Evolutionary conservation across 805 yeast species (phyloP).

Genomic region (Hanseniaspora pseudoguilliermondii): DNA sequence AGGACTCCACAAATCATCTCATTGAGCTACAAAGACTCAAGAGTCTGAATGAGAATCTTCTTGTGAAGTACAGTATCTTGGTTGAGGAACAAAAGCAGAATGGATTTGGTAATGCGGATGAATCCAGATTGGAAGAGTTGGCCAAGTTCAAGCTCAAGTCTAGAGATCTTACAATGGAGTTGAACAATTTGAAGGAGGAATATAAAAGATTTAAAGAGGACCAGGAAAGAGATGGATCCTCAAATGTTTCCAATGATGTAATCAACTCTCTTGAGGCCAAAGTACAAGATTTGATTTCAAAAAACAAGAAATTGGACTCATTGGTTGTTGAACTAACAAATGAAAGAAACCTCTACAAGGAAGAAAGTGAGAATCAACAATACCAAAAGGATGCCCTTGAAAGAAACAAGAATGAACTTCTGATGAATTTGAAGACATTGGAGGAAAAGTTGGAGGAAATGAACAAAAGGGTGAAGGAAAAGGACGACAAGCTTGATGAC

Average conservation of each 20-base stretch:
- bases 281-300: neutral
- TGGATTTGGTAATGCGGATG: constrained; percentile 21
- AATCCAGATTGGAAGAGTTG: constrained; percentile 20
- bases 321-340: constrained; percentile 1
- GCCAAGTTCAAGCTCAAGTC: constrained; percentile 12
- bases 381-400: constrained; percentile 13
- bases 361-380: constrained; percentile 15
- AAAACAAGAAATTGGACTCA: neutral
- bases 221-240: neutral
- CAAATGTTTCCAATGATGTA: neutral
- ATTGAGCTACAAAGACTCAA: constrained; percentile 6
- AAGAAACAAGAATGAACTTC: constrained; percentile 11
- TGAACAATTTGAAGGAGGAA: constrained; percentile 19
- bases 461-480: neutral
- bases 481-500: neutral
- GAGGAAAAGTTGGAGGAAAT: neutral
- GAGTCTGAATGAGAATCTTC: constrained; percentile 22
- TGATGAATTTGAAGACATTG: constrained; percentile 15
- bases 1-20: neutral
- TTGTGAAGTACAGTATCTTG: constrained; percentile 21
- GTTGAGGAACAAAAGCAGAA: constrained; percentile 19
- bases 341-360: constrained; percentile 15
- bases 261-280: neutral
- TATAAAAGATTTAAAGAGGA: neutral
- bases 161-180: constrained; percentile 14